Evolutionary conservation across 2,329 filamentous ascomycete genomes (phyloP), one percentile per base, ranked within the genome.

Genomic region (Teratosphaeria nubilosa): DNA sequence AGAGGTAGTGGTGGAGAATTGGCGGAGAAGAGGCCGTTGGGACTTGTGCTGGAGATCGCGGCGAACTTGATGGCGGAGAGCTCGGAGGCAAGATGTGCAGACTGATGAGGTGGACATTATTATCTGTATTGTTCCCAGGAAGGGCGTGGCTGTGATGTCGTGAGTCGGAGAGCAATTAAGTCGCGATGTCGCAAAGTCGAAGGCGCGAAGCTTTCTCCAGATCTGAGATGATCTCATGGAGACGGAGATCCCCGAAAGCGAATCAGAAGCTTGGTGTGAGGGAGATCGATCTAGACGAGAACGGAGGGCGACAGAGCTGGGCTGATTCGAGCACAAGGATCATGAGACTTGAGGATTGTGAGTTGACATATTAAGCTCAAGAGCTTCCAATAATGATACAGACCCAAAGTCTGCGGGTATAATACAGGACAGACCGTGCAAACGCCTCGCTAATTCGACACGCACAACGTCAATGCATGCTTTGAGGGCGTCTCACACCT

Each of bases 71-170:
- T 60, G 60, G 55, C 65, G 60, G 48, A 67, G 58, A 13, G 62
- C 58, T 31, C 65, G 66, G 6, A 68, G 54, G 55, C 66, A 68
- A 45, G 62, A 59, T 30, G 59, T 59, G 59, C 66, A 68, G 48
- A 64, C 54, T 53, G 58, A 60, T 34, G 61, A 61, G 25, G 58
- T 55, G n/a, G 66, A 61, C 66, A 68, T 68, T 51, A n/a, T 53
- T 57, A 14, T 41, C 24, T 31, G 13, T 25, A 9, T 16, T 4
- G 20, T 52, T 48, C 16, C 20, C 41, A 48, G 20, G 22, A 22
- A 22, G 14, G 25, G 48, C 48, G 11, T n/a, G 48, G 9, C 14
- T 32, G 14, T 20, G 14, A n/a, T 22, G 16, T 2, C 6, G 10
- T 37, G 32, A 16, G 5, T 37, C 3, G 32, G 32, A 30, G 27